These are phyloP conservation scores for Parascedosporium putredinis DNA, from an alignment of 2,329 filamentous ascomycete species.

Conservation along the genomic window DNA sequence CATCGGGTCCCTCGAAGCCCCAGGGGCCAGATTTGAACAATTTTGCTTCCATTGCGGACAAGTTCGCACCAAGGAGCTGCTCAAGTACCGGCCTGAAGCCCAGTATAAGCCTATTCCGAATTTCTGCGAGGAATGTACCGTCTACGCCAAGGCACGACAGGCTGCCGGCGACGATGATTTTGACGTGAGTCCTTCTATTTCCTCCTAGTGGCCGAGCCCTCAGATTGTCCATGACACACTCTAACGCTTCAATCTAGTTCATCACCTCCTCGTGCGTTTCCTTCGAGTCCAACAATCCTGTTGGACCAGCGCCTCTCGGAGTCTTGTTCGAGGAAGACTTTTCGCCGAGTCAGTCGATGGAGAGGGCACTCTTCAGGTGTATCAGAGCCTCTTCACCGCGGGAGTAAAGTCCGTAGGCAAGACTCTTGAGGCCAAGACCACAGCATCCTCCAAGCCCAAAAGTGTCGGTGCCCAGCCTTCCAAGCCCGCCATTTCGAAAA, in stretches of 20 bases:
- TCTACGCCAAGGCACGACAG: conserved; percentile 4
- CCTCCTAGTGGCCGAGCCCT: too few species aligned
- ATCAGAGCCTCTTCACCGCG: not conserved
- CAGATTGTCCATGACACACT: too few species aligned
- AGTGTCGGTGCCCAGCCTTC: not conserved
- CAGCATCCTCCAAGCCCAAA: not conserved
- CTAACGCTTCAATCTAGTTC: not conserved
- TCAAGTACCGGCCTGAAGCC: not conserved
- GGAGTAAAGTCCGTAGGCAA: not conserved
- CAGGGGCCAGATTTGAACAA: not conserved
- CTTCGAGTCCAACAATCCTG: not conserved
- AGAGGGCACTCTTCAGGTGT: not conserved
- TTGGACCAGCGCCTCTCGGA: not conserved
- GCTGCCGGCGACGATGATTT: conserved; percentile 7
- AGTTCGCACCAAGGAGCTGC: not conserved
- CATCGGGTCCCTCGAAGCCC: not conserved
- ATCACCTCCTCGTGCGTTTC: not conserved
- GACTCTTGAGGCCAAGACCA: not conserved
- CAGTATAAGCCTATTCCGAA: not conserved
- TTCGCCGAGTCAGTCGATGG: not conserved
- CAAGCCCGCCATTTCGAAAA: not conserved
- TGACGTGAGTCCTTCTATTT: not conserved
- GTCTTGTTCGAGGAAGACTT: not conserved
- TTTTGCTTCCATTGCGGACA: conserved; percentile 8
- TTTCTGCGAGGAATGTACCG: conserved; percentile 3